Evolutionary conservation across 2,329 filamentous ascomycete genomes (phyloP), one percentile per base, ranked within the genome.

Genomic region (Fusarium coffeatum): DNA sequence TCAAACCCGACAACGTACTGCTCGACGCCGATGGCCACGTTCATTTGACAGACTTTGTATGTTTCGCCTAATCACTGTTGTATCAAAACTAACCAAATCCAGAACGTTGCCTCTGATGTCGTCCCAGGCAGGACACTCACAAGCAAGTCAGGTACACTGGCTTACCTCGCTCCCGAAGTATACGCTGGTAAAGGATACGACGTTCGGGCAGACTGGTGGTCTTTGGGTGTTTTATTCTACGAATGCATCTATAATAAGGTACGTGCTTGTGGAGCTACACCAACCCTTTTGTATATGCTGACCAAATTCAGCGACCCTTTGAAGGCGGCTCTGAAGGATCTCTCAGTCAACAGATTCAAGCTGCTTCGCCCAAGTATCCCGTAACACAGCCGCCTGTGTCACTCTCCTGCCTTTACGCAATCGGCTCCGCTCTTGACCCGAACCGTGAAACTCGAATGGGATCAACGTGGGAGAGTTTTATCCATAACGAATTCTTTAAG

Each of bases 161-260:
- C 96, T 56, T 99, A 99, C 78, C 88, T 99, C 10, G 94, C 95
- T 2, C 96, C 96, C 7, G 96, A 99, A 79, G 96, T 98, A 4
- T 99, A 98, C 76, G 88, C 90, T 71, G 95, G 95, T 50, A 91
- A 90, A 66, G 96, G 96, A 41, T 99, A 99, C 77, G 90, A 92
- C 64, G 89, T 90, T 48, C 93, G 96, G 74, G 94, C 96, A 43
- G 96, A 99, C 79, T 99, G 96, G 96, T 99, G 96, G 96, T 98
- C 96, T 8, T 82, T 99, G 23, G 96, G 96, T 50, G 96, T 99
- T 47, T 87, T 97, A n/a, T 98, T 98, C 80, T 99, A 98, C 80
- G 96, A 99, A 80, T 98, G 96, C 86, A 98, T 99, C 71, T 99
- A 98, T 83, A 97, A 97, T 83, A 98, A 97, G 90, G 93, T 94